Evolutionary conservation across 2,329 filamentous ascomycete species (phyloP), one percentile per base, ranked within the genome.

Genomic region (Canariomyces notabilis): DNA sequence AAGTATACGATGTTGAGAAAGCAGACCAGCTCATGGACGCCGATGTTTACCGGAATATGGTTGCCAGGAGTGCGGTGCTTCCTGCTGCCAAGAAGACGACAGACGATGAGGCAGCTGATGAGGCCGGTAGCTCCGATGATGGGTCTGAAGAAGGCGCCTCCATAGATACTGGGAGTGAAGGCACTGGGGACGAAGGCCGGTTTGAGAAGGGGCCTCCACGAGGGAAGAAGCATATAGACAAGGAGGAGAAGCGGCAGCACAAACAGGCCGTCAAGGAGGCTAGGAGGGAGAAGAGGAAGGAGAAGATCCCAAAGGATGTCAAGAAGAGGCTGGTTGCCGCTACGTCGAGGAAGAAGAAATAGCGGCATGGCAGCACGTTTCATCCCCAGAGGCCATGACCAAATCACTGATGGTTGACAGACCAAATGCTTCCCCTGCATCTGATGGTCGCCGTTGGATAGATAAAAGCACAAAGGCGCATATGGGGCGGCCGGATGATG

Each of bases 1-100:
- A 98, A 61, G 91, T 98, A 4, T 96, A 96, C 65, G 90, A 98
- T 63, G 83, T 95, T 41, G 93, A 97, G 67, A 85, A 90, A 57
- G 87, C 83, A 2, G 83, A 88, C 57, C 83, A 82, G 63, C 77
- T 95, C 18, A 87, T 83, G 16, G 78, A 80, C 11, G 81, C 85
- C n/a, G 74, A 96, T 0, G 80, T 95, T 1, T 97, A 97, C 69
- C 82, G 83, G 53, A 87, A 87, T 55, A 75, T 98, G 6, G 74
- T 98, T 1, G 89, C 90, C 4, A 79, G 85, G 52, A 12, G 7
- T 29, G 26, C 7, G 26, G 14, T 29, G 26, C 80, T 83, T 46
- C 72, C 80, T 6, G 3, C 56, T 61, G 19, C 57, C 66, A n/a
- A 67, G 11, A 65, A 63, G 2, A 58, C 57, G 1, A 69, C 67